Conservation (phyloP, 352 stramenopile genomes). For the Phytophthora brassicae region DNA sequence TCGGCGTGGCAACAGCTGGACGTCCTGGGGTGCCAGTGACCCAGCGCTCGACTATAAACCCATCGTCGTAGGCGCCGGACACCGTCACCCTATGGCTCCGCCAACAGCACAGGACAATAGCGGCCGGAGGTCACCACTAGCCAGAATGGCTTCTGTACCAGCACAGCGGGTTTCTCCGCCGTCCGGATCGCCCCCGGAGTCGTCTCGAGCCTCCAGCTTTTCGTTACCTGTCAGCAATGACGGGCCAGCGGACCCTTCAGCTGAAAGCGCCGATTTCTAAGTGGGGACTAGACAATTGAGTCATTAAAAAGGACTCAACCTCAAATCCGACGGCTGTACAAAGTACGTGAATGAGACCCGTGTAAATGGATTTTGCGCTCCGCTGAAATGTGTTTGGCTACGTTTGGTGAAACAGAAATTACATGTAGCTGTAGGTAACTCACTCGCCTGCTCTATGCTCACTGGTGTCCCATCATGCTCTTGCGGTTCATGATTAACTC, state of each 20-base stretch:
- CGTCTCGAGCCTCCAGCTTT: conserved; percentile 58
- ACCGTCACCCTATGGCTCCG: conserved; percentile 33
- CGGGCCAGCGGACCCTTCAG: conserved; percentile 34
- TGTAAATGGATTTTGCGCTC: conserved; percentile 33
- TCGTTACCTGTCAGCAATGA: conserved; percentile 46
- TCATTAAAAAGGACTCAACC: not conserved
- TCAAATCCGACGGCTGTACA: not conserved
- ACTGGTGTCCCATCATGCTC: conserved; percentile 46
- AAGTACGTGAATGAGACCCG: conserved; percentile 5
- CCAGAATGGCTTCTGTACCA: conserved; percentile 19
- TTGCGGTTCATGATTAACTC: conserved; percentile 87
- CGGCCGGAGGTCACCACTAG: conserved; percentile 16
- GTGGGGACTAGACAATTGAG: conserved; percentile 1
- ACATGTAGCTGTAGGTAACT: not conserved
- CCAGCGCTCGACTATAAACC: conserved; percentile 59
- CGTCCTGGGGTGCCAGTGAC: conserved; percentile 56
- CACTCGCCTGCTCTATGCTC: not conserved
- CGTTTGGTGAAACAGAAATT: conserved; percentile 9
- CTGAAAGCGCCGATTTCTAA: conserved; percentile 77
- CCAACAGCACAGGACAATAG: conserved; percentile 14
- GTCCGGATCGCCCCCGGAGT: conserved; percentile 8
- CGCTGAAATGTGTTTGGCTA: conserved; percentile 5
- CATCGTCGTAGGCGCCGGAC: conserved; percentile 40
- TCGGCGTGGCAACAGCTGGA: conserved; percentile 69
- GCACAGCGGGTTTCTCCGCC: conserved; percentile 20